A percentile compares a stretch with the other conserved stretches of the same genome.
These are phyloP conservation scores for Abrus precatorius DNA, from an alignment of 306 rosid species.

Conservation along the genomic window DNA sequence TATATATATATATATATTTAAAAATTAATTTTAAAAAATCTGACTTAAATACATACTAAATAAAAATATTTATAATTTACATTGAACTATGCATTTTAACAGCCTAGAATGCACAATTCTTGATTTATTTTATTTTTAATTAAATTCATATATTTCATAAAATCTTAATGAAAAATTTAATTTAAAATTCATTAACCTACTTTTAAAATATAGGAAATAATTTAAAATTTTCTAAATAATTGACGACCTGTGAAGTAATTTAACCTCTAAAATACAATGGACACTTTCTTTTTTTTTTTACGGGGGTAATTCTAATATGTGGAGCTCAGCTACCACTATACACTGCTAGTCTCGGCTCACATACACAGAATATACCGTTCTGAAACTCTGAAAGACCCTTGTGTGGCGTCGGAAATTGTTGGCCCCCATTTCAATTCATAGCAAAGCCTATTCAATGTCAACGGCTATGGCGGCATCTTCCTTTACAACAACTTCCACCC, in stretches of 20 bases:
- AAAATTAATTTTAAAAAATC: background rate
- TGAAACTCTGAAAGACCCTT: conserved; percentile 1
- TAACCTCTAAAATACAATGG: background rate
- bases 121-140: background rate
- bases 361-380: background rate
- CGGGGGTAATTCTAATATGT: background rate
- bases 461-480: conserved; percentile 59
- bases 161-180: too few relatives aligned
- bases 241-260: too few relatives aligned
- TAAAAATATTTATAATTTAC: background rate
- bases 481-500: conserved; percentile 49
- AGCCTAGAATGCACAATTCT: background rate
- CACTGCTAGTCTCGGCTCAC: background rate
- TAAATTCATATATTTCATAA: too few relatives aligned
- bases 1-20: background rate
- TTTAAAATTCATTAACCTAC: too few relatives aligned
- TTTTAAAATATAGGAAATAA: too few relatives aligned
- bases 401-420: conserved; percentile 9
- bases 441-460: conserved; percentile 30
- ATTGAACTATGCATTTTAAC: background rate
- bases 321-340: background rate
- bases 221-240: too few relatives aligned
- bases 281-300: background rate
- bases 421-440: background rate
- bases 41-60: background rate